Conservation (phyloP, 306 rosid species). For the Mimosa pudica region DNA sequence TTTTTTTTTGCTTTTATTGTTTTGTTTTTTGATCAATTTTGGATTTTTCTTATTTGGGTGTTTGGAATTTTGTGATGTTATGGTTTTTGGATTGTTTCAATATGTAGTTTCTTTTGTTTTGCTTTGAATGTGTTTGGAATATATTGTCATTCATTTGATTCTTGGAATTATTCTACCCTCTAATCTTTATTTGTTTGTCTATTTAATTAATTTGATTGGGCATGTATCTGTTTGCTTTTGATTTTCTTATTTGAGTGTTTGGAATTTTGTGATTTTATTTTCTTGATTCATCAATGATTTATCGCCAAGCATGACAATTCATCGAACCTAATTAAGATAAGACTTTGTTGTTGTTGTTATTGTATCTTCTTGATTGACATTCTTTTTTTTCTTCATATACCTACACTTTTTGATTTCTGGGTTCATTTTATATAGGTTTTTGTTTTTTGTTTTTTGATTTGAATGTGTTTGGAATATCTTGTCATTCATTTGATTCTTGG, state of each 20-base stretch:
- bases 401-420: background rate
- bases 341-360: too few species aligned
- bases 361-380: background rate
- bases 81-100: too few species aligned
- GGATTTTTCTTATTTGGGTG: too few species aligned
- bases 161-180: too few species aligned
- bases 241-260: slow-evolving; percentile 2
- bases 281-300: background rate
- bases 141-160: too few species aligned
- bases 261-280: background rate
- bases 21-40: too few species aligned
- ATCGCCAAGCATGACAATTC: too few species aligned
- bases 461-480: background rate
- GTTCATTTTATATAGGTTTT: background rate
- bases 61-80: too few species aligned
- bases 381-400: background rate
- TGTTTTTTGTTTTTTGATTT: background rate
- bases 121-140: too few species aligned
- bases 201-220: background rate
- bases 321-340: too few species aligned
- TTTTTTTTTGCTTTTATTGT: too few species aligned
- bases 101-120: too few species aligned
- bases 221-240: background rate
- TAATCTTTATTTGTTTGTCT: background rate
- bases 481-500: background rate